These are phyloP conservation scores for Hydrangea macrophylla DNA, from an alignment of 148 eudicot genomes.

Conservation along the genomic window DNA sequence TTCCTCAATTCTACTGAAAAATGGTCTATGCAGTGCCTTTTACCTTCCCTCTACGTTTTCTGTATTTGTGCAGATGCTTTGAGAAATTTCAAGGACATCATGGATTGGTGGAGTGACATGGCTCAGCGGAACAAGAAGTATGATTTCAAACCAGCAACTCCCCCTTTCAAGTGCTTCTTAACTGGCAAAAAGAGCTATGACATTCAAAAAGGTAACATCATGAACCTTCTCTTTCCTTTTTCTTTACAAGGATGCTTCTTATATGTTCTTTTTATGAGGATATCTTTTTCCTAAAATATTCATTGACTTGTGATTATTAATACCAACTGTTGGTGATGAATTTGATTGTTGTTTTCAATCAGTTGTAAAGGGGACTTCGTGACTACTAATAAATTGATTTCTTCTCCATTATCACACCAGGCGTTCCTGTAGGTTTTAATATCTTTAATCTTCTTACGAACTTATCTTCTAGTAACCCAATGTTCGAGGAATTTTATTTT, in stretches of 20 bases:
- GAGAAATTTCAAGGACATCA: constrained; percentile 64
- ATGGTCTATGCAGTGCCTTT: neutral
- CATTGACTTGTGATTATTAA: neutral
- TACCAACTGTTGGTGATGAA: neutral
- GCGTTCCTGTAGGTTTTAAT: neutral
- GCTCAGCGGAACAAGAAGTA: constrained; percentile 47
- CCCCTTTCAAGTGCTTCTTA: constrained; percentile 22
- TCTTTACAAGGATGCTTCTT: too few relatives aligned
- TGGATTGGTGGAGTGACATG: constrained; percentile 96
- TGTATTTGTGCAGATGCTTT: constrained; percentile 39
- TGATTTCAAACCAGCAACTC: constrained; percentile 25
- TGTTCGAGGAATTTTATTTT: neutral
- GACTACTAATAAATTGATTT: neutral
- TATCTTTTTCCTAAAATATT: neutral
- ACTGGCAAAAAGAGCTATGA: constrained; percentile 29
- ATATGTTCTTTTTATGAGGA: too few relatives aligned
- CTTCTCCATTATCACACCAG: neutral
- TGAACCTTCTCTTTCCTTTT: neutral
- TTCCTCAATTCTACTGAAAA: neutral
- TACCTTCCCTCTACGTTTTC: neutral
- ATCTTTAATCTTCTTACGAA: neutral
- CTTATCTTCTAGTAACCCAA: neutral
- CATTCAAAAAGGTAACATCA: constrained; percentile 37
- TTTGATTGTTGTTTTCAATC: neutral
- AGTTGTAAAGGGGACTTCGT: neutral